Base-by-base conservation (phyloP, 2,329 filamentous ascomycete species). In the Lachnellula willkommii region DNA sequence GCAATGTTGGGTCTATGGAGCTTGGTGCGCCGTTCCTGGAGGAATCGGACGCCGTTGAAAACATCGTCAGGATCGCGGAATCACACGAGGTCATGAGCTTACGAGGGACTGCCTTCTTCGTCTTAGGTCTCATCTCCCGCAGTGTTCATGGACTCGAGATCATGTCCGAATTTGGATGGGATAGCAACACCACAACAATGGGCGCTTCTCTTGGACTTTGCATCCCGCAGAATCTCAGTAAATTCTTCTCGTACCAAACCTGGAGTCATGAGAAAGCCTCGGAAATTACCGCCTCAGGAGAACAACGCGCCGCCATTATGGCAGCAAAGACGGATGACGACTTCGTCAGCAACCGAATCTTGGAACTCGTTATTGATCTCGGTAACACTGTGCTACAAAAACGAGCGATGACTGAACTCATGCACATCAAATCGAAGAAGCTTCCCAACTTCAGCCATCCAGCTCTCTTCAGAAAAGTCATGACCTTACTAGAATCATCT, bases 1-100 rank as follows among this genome's bases (percentile, higher is more conserved):
- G 94, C 24, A 99, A 99, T 65, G 93, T 99, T 39, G 94, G 94
- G 0, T 96, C 92, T 0, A 97, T 99, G 92, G 93, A 97, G 66
- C 83, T 96, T 1, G 94, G 94, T 1, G 93, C 93, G 1, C 91
- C 91, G 0, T 99, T 99, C 70, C 78, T 99, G 3, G 94, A 96
- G 72, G 86, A 88, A 54, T 89, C 85, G 39, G 89, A 96, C 62
- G 90, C 97, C 39, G 90, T 97, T 17, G 83, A 87, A 66, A 83
- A 87, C 60, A 93, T 99, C 60, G 84, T 97, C 47, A 80, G 84
- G 60, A 96, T 99, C 68, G 94, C 94, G 1, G 90, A 96, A 70
- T 77, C 79, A 28, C 92, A 94, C 43, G 85, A 92, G 63, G 89
- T 99, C 50, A 87, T 99, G 84, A 95, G 90, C 56, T 79, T 99